phyloP scores from a whole-genome alignment of 1,284 basidiomycete genomes.

The Hemileia vastatrix region DNA sequence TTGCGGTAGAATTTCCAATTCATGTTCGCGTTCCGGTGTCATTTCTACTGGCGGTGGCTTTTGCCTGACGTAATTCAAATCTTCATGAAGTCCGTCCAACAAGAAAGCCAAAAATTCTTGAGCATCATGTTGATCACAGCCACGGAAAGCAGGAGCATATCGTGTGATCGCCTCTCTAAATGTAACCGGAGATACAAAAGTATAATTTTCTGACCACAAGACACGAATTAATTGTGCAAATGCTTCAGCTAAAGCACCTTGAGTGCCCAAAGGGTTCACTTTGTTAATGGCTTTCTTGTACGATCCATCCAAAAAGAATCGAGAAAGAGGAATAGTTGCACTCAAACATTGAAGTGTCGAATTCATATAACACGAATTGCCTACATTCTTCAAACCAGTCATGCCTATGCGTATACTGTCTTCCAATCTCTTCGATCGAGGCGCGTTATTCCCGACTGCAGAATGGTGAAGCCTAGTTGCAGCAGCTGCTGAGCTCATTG shows the following conservation, averaged over 20 bases:
- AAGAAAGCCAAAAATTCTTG: conserved; percentile 27
- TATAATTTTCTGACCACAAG: conserved; percentile 42
- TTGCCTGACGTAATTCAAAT: conserved; percentile 27
- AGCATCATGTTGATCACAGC: conserved; percentile 35
- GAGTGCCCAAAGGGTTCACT: conserved; percentile 41
- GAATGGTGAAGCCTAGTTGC: no score
- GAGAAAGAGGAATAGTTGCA: conserved; percentile 67
- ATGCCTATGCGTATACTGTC: no score
- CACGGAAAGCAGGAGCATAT: conserved; percentile 38
- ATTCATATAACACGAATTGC: conserved; percentile 45
- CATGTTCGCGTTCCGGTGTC: conserved; percentile 34
- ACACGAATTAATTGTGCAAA: conserved; percentile 38
- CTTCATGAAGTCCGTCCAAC: conserved; percentile 27
- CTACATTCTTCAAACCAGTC: conserved; percentile 41
- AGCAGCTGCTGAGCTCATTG: no score
- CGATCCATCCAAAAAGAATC: conserved; percentile 34
- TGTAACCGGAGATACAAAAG: conserved; percentile 37
- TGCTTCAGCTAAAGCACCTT: conserved; percentile 39
- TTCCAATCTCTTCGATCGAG: no score
- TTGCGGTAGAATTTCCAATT: conserved; percentile 38
- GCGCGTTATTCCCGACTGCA: no score
- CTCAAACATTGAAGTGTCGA: conserved; percentile 48
- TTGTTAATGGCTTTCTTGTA: conserved; percentile 40
- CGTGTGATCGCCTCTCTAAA: conserved; percentile 39
- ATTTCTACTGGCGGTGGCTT: conserved; percentile 34